phyloP scores from a whole-genome alignment of 768 basidiomycete genomes.

The Suillus discolor region DNA sequence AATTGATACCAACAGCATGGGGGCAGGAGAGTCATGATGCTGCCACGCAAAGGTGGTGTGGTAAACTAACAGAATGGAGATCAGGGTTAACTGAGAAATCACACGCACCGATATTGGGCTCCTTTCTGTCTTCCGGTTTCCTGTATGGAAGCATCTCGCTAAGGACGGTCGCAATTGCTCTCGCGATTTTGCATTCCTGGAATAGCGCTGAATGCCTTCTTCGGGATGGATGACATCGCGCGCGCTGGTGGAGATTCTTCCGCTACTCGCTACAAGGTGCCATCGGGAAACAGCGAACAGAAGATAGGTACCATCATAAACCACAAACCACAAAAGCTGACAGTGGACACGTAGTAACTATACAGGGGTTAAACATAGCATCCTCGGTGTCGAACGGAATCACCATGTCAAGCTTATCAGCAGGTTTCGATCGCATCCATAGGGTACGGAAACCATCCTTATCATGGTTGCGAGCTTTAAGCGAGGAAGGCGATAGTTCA shows the following conservation, averaged over 20 bases:
- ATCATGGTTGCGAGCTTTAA: slow-evolving; percentile 30
- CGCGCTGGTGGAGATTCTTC: slow-evolving; percentile 11
- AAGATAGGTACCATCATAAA: background rate
- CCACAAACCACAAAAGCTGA: background rate
- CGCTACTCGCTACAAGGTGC: background rate
- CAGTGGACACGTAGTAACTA: slow-evolving; percentile 26
- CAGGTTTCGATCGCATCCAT: slow-evolving; percentile 81
- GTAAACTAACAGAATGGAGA: background rate
- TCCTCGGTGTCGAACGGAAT: slow-evolving; percentile 79
- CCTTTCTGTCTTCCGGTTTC: slow-evolving; percentile 67
- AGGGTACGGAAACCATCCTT: slow-evolving; percentile 65
- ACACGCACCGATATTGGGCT: slow-evolving; percentile 66
- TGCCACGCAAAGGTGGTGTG: background rate
- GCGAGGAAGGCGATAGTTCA: slow-evolving; percentile 15
- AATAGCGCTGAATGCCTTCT: slow-evolving; percentile 75
- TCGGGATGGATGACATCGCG: slow-evolving; percentile 37
- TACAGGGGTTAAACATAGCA: slow-evolving; percentile 74
- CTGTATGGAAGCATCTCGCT: slow-evolving; percentile 70
- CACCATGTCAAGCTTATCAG: slow-evolving; percentile 81
- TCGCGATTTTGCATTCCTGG: slow-evolving; percentile 82
- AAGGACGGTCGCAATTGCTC: slow-evolving; percentile 74
- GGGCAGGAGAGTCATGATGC: background rate
- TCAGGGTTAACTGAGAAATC: background rate
- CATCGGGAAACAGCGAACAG: background rate
- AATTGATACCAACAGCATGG: background rate